phyloP scores from a whole-genome alignment of 2,329 filamentous ascomycete genomes.

The Knufia fluminis region DNA sequence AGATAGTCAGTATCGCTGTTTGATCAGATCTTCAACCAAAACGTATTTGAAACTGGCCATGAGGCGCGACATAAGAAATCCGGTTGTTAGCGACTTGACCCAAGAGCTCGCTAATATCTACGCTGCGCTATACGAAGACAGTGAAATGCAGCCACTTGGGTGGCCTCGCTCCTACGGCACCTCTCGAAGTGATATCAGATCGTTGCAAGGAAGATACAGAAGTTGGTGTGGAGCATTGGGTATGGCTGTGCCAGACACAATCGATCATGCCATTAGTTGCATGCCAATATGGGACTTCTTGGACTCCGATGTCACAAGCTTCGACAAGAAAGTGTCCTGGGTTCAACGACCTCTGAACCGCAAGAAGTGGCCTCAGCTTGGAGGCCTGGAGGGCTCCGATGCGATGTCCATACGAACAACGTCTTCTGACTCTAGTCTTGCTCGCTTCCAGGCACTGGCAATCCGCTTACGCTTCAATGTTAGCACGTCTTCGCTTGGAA shows the following conservation, averaged over 20 bases:
- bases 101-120: not conserved
- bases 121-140: not conserved
- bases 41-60: not conserved
- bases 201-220: not conserved
- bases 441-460: not conserved
- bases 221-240: not conserved
- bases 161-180: no score
- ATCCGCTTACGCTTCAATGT: not conserved
- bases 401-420: not conserved
- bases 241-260: no score
- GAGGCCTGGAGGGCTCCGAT: not conserved
- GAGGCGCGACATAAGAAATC: not conserved
- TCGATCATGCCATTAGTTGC: not conserved
- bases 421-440: not conserved
- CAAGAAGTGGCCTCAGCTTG: not conserved
- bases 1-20: not conserved
- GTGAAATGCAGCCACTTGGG: not conserved
- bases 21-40: not conserved
- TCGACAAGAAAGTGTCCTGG: not conserved
- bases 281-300: not conserved
- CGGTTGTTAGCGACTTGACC: not conserved
- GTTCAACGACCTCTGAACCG: not conserved
- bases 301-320: not conserved
- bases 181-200: no score
- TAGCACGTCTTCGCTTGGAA: not conserved